phyloP scores from a whole-genome alignment of 768 basidiomycete species.

The Gyrodon lividus region DNA sequence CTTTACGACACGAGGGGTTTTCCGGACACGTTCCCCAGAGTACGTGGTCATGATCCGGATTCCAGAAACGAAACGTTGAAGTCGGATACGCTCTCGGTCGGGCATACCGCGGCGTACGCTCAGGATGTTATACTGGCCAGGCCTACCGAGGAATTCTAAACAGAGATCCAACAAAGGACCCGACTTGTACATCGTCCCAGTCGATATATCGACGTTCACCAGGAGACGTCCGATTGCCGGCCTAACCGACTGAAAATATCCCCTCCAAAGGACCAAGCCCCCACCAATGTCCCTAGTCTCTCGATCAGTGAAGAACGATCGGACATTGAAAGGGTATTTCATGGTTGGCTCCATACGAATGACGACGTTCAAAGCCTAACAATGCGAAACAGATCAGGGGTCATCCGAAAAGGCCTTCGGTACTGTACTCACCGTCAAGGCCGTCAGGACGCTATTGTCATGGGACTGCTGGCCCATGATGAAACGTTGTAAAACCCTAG shows the following conservation, averaged over 20 bases:
- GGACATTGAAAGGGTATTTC: constrained; percentile 67
- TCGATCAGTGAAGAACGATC: constrained; percentile 67
- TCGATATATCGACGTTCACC: constrained; percentile 77
- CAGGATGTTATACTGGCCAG: constrained; percentile 31
- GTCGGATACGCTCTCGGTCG: constrained; percentile 50
- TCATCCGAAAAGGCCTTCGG: neutral
- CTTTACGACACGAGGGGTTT: constrained; percentile 59
- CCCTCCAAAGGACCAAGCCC: constrained; percentile 73
- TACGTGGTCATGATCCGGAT: constrained; percentile 48
- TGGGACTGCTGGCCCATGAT: constrained; percentile 62
- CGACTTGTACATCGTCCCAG: constrained; percentile 70
- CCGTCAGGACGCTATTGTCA: constrained; percentile 66
- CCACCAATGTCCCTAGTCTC: constrained; percentile 54
- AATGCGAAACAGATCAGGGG: neutral
- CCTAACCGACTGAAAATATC: constrained; percentile 78
- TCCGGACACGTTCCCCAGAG: constrained; percentile 35
- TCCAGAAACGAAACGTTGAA: constrained; percentile 57
- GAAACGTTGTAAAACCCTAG: constrained; percentile 63
- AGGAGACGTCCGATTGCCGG: constrained; percentile 63
- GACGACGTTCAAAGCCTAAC: constrained; percentile 69
- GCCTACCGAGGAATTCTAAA: constrained; percentile 48
- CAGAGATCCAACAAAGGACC: constrained; percentile 61
- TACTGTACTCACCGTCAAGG: constrained; percentile 51
- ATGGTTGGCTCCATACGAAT: constrained; percentile 72
- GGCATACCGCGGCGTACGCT: constrained; percentile 43